Evolutionary conservation across 179 eudicot species (phyloP).

Genomic region (Nepenthes alata): DNA sequence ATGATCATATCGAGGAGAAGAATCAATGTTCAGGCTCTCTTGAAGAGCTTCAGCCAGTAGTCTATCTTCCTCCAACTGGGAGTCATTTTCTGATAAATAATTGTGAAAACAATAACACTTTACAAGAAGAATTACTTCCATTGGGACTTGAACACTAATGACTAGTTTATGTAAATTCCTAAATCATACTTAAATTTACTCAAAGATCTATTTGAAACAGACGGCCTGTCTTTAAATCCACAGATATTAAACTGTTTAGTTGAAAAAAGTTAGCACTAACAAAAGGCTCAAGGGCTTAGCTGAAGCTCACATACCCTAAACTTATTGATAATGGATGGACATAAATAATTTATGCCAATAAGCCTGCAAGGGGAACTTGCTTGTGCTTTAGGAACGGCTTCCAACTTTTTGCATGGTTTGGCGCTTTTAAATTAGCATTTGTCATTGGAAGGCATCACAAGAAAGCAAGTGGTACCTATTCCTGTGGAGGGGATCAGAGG

Average conservation of each 20-base stretch:
- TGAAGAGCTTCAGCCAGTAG: slow-evolving; percentile 84
- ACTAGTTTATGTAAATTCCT: background rate
- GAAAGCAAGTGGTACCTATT: too few species aligned
- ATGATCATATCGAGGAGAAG: slow-evolving; percentile 51
- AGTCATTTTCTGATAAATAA: slow-evolving; percentile 31
- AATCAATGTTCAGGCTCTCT: slow-evolving; percentile 66
- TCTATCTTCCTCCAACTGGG: slow-evolving; percentile 75
- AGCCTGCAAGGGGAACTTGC: too few species aligned
- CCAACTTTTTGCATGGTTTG: too few species aligned
- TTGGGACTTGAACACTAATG: background rate
- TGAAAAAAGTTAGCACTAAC: background rate
- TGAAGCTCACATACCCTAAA: background rate
- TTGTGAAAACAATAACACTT: slow-evolving; percentile 2
- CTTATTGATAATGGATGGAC: too few species aligned
- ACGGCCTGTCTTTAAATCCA: background rate
- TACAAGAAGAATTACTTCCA: background rate
- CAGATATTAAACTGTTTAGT: background rate
- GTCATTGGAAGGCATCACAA: too few species aligned
- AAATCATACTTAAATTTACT: background rate
- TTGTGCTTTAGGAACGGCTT: too few species aligned
- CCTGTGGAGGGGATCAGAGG: too few species aligned
- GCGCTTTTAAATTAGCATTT: too few species aligned
- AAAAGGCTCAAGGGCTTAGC: background rate
- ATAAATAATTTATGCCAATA: too few species aligned
- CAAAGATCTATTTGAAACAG: background rate